Evolutionary conservation across 2,329 filamentous ascomycete species (phyloP), one percentile per base, ranked within the genome.

Genomic region (Dactylellina sp.): DNA sequence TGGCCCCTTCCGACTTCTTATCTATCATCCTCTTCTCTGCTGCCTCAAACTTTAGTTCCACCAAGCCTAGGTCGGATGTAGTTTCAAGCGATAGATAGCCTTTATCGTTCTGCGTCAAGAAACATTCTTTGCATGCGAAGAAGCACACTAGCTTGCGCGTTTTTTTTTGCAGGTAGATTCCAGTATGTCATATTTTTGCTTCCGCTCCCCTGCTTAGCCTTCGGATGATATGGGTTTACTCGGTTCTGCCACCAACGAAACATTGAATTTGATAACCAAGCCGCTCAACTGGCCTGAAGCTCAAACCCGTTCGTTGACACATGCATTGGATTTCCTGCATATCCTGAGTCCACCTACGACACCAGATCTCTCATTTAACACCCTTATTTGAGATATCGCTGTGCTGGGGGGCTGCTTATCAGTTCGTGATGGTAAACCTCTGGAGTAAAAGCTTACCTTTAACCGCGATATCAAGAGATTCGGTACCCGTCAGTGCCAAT

Each of bases 41-140:
- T 74, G 56, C 70, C 70, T 74, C 70, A 49, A 65, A 66, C 56
- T 66, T 52, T 65, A 59, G 53, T 60, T 74, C 56, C 56, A 70
- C 64, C 64, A 62, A 74, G 61, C 68, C 68, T 37, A 59, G 65
- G 61, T 66, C 61, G 61, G 56, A 74, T 66, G 70, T 49, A 55
- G 61, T 61, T 32, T 50, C 53, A 60, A 65, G 40, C 42, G 28
- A 32, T 32, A 65, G 70, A 66, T 66, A 66, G 55, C 62, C 70
- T 74, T 74, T 74, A 74, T 74, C 70, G 70, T 74, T 66, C 61
- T 74, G 70, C 61, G 53, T 64, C 52, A 71, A 46, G 60, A 64
- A 63, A 52, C 37, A 57, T 74, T 47, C 35, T 66, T 37, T 65
- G 40, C 47, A 74, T 74, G 61, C 60, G 61, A 74, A 59, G 56